phyloP scores from a whole-genome alignment of 2,329 filamentous ascomycete species.

The Dactylella cylindrospora region DNA sequence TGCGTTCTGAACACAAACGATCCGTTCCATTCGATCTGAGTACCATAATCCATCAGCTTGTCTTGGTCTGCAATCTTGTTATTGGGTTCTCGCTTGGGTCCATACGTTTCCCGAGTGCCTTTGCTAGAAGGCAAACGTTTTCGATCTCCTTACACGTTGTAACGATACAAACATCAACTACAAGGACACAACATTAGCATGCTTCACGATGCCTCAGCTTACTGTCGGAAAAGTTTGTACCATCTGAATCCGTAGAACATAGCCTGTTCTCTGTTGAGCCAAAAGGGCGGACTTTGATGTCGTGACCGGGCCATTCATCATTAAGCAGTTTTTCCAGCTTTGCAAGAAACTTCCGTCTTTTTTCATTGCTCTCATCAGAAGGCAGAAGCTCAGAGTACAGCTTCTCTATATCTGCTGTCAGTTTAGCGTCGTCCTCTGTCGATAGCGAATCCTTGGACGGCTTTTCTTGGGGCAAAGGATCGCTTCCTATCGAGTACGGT shows the following conservation, averaged over 20 bases:
- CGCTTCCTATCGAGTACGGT: constrained; percentile 84
- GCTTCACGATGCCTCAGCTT: constrained; percentile 2
- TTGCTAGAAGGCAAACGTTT: constrained; percentile 85
- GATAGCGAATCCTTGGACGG: constrained; percentile 70
- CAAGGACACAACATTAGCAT: constrained; percentile 20
- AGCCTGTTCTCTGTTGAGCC: constrained; percentile 96
- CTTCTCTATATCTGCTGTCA: constrained; percentile 80
- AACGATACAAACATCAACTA: constrained; percentile 97
- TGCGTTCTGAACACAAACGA: constrained; percentile 89
- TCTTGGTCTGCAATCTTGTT: not conserved
- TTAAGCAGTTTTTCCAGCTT: constrained; percentile 89
- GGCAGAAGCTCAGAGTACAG: constrained; percentile 84
- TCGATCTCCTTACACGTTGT: constrained; percentile 85
- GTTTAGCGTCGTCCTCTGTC: constrained; percentile 70
- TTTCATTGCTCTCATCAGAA: constrained; percentile 73
- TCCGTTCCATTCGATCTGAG: constrained; percentile 90
- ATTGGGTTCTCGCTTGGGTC: constrained; percentile 3
- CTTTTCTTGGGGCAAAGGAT: constrained; percentile 71
- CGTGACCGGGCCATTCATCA: constrained; percentile 83
- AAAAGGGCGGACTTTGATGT: constrained; percentile 90
- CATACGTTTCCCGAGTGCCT: constrained; percentile 75
- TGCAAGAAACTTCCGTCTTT: constrained; percentile 72
- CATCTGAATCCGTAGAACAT: constrained; percentile 93
- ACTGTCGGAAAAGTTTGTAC: constrained; percentile 56
- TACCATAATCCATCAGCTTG: constrained; percentile 36